Percentiles rank a stretch among this genome's conserved stretches.
These are phyloP conservation scores for Psilocybe cyanescens DNA, from an alignment of 768 basidiomycete species.

Conservation along the genomic window DNA sequence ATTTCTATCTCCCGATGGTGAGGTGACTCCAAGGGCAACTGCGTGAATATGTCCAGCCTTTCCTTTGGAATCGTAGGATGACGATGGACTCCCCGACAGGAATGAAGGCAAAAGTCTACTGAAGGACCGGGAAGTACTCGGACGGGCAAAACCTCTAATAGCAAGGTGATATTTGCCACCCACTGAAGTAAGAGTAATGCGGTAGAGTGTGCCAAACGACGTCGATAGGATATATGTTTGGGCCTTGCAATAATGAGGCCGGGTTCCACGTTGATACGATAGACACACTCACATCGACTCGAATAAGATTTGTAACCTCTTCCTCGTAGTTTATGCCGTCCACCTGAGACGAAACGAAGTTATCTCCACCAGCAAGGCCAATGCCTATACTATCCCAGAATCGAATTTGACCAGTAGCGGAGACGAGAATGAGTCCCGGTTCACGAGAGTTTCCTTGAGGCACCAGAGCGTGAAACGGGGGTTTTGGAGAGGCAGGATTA, in stretches of 20 bases:
- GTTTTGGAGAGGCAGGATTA: slow-evolving; percentile 39
- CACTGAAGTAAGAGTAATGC: slow-evolving; percentile 64
- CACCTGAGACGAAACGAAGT: slow-evolving; percentile 54
- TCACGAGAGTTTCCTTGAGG: slow-evolving; percentile 73
- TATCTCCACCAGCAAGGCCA: slow-evolving; percentile 80
- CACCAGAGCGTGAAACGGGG: slow-evolving; percentile 65
- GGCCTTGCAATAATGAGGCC: slow-evolving; percentile 37
- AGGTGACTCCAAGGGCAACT: slow-evolving; percentile 52
- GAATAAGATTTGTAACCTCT: slow-evolving; percentile 65
- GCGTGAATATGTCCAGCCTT: slow-evolving; percentile 68
- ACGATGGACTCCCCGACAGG: slow-evolving; percentile 45
- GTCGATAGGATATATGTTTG: slow-evolving; percentile 75
- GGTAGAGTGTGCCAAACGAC: slow-evolving; percentile 66
- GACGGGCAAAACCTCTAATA: slow-evolving; percentile 62
- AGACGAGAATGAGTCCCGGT: slow-evolving; percentile 85
- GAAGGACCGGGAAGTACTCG: slow-evolving; percentile 46
- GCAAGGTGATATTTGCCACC: slow-evolving; percentile 71
- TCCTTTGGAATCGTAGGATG: slow-evolving; percentile 37
- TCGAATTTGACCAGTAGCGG: slow-evolving; percentile 69
- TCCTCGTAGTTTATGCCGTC: slow-evolving; percentile 57
- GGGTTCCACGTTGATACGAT: neutral
- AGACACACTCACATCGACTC: slow-evolving; percentile 57
- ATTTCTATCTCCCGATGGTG: slow-evolving; percentile 49
- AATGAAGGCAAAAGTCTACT: slow-evolving; percentile 47
- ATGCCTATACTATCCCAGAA: slow-evolving; percentile 91